phyloP scores from a whole-genome alignment of 1,284 basidiomycete genomes.

The Pseudomicrostroma phylloplanum region DNA sequence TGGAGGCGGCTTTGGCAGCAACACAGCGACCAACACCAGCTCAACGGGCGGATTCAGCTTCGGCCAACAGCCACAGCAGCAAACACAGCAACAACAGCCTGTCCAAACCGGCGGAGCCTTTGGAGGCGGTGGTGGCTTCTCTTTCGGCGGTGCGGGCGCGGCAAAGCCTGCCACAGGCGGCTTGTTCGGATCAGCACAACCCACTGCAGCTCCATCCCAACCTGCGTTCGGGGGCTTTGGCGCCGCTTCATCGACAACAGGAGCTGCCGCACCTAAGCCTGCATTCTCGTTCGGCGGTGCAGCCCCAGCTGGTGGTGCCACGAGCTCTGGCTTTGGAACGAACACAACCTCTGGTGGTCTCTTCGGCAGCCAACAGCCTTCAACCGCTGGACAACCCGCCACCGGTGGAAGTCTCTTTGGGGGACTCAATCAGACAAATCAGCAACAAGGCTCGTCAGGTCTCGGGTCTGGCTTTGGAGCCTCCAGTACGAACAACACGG shows the following conservation, averaged over 20 bases:
- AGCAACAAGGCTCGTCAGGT: constrained; percentile 24
- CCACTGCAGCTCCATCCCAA: constrained; percentile 29
- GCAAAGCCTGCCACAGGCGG: constrained; percentile 34
- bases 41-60: constrained; percentile 24
- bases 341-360: constrained; percentile 50
- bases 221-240: constrained; percentile 39
- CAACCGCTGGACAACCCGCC: constrained; percentile 26
- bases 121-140: constrained; percentile 26
- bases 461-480: constrained; percentile 21
- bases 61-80: constrained; percentile 15
- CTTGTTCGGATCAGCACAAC: constrained; percentile 17
- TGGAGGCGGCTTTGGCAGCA: constrained; percentile 24
- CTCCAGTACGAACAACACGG: neutral
- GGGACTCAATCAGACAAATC: constrained; percentile 26
- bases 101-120: constrained; percentile 6
- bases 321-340: constrained; percentile 20
- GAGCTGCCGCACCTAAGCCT: constrained; percentile 30
- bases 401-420: constrained; percentile 24
- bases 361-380: constrained; percentile 45
- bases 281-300: constrained; percentile 39
- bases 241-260: constrained; percentile 24
- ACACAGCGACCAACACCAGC: constrained; percentile 24
- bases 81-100: constrained; percentile 46
- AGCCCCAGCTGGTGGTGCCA: constrained; percentile 12
- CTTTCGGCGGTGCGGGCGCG: constrained; percentile 26